Base-by-base conservation (phyloP, 1,284 basidiomycete genomes). In the Grifola frondosa region DNA sequence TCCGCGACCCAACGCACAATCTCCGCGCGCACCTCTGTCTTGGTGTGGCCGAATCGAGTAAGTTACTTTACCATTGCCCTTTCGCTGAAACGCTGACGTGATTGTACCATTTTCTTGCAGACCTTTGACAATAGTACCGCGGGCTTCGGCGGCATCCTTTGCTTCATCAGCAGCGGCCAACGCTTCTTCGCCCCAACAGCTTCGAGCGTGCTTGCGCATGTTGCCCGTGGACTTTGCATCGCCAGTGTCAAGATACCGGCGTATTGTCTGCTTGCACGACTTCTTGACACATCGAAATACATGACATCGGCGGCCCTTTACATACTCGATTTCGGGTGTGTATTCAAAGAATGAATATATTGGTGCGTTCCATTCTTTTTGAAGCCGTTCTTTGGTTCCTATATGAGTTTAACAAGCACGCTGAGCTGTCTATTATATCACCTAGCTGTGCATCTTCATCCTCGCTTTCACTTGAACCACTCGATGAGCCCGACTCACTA, bases 131-230 rank as follows among this genome's bases (percentile, higher is more conserved):
- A 48, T 42, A 32, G 9, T 50, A 43, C 37, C 42, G 6, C 49
- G 48, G 8, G 50, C 56, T 11, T 46, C 46, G 5, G 38, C 38
- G 1, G 48, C 37, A 30, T 50, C 37, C 9, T 39, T 42, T 1
- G 48, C 42, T 10, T 42, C 48, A n/a, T 54, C 43, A 2, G 62
- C 62, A 0, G 57, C 54, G 5, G 54, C 37, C 6, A 70, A 30
- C 0, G 48, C 54, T 2, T 66, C 64, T 2, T 57, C 42, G 3
- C 68, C 68, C 64, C 64, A 71, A 46, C 69, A 73, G 3, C 28
- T 47, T 25, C 47, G 53, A 0, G 58, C 58, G 47, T 74, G 69
- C 34, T 57, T 59, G 2, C 37, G 22, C 32, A 71, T 46, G 42
- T 69, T 68, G n/a, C 58, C 43, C 0, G 65, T 69, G 0, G 65